Conservation (phyloP, 2,329 filamentous ascomycete genomes). For the Fusarium proliferatum region DNA sequence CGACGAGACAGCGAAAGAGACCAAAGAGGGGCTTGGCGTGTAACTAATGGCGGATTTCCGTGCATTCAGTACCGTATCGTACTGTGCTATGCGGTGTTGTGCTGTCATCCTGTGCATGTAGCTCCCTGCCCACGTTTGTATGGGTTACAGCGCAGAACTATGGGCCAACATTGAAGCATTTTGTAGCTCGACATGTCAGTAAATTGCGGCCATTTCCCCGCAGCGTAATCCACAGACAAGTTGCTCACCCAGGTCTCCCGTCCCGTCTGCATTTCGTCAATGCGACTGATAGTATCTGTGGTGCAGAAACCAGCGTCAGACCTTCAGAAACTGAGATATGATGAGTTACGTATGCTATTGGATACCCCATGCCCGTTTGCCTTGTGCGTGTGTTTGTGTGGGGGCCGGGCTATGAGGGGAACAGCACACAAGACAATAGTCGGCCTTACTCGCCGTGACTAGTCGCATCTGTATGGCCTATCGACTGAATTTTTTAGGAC, state of each 20-base stretch:
- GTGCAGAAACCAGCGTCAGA: conserved; percentile 20
- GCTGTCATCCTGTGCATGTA: not conserved
- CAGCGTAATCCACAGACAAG: conserved; percentile 23
- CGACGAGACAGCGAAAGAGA: not conserved
- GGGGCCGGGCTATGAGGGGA: conserved; percentile 22
- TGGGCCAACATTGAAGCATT: conserved; percentile 15
- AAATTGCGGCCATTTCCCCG: conserved; percentile 33
- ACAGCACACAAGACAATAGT: conserved; percentile 2
- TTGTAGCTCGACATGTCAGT: conserved; percentile 12
- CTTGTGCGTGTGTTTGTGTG: conserved; percentile 28
- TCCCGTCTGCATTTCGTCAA: conserved; percentile 33
- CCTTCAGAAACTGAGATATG: conserved; percentile 43
- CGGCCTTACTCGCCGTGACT: conserved; percentile 13
- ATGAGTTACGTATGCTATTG: conserved; percentile 30
- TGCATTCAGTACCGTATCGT: not conserved
- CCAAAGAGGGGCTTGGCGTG: not conserved
- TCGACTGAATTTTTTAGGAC: conserved; percentile 7
- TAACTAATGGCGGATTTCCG: not conserved
- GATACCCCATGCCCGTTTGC: conserved; percentile 17
- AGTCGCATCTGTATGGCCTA: not conserved
- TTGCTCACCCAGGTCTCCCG: conserved; percentile 4
- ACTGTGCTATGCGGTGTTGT: not conserved
- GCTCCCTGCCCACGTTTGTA: conserved; percentile 26
- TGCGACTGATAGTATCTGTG: conserved; percentile 11
- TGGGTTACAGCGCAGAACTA: conserved; percentile 16